Percentiles rank a stretch among this genome's conserved stretches.
Evolutionary conservation across 2,329 filamentous ascomycete species (phyloP).

Genomic region (Alternaria angustiovoidea): DNA sequence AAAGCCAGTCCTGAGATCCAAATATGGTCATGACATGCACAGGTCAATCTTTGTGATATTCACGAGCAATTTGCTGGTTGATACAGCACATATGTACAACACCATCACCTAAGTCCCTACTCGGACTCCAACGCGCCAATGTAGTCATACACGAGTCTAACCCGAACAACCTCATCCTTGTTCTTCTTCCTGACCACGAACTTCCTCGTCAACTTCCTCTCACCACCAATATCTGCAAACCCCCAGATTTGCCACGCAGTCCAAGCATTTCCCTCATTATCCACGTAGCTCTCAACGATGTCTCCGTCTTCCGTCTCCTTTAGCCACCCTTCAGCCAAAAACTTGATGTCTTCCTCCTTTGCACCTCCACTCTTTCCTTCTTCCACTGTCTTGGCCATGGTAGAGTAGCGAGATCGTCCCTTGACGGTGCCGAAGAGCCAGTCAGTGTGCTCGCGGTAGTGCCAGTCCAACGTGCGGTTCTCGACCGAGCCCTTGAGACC

Average conservation of each 20-base stretch:
- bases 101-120: background rate
- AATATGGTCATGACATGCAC: background rate
- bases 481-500: conserved; percentile 73
- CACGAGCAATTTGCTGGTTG: background rate
- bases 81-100: background rate
- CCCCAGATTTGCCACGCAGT: conserved; percentile 48
- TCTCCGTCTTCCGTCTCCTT: conserved; percentile 41
- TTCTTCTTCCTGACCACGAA: conserved; percentile 46
- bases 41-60: background rate
- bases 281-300: conserved; percentile 45
- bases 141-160: conserved; percentile 49
- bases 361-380: conserved; percentile 32
- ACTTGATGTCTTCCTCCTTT: conserved; percentile 34
- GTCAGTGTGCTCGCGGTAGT: conserved; percentile 73
- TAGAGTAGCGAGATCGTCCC: conserved; percentile 65
- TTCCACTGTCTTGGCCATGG: conserved; percentile 37
- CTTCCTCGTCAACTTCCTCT: conserved; percentile 43
- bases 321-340: conserved; percentile 40
- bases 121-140: conserved; percentile 28
- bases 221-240: conserved; percentile 40
- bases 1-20: background rate
- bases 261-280: conserved; percentile 48
- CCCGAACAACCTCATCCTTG: conserved; percentile 37
- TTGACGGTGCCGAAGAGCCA: conserved; percentile 79
- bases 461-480: conserved; percentile 64